phyloP scores from a whole-genome alignment of 768 basidiomycete genomes.

The Calocybe gangraenosa region DNA sequence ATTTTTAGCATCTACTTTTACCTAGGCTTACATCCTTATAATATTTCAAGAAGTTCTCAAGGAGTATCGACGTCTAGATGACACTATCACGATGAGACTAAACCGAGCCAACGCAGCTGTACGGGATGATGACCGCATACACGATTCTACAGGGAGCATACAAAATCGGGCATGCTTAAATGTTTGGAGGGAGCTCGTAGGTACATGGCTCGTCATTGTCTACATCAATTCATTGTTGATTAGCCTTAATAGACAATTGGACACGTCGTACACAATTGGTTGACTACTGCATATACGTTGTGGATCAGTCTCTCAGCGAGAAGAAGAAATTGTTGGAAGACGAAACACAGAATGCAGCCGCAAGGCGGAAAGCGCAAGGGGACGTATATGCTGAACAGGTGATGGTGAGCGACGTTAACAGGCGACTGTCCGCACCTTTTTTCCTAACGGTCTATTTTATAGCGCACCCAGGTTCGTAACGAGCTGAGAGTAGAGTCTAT shows the following conservation, averaged over 20 bases:
- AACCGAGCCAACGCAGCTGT: constrained; percentile 76
- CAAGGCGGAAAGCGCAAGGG: constrained; percentile 49
- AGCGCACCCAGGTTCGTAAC: constrained; percentile 75
- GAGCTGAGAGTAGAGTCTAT: constrained; percentile 72
- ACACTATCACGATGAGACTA: constrained; percentile 73
- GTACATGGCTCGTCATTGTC: constrained; percentile 37
- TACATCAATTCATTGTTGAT: constrained; percentile 16
- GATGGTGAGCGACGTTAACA: constrained; percentile 40
- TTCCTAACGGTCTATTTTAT: constrained; percentile 12
- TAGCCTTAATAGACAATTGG: constrained; percentile 57
- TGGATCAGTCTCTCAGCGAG: constrained; percentile 60
- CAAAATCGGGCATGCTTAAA: constrained; percentile 74
- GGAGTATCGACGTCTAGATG: constrained; percentile 80
- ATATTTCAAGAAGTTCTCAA: constrained; percentile 60
- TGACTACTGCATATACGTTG: constrained; percentile 67
- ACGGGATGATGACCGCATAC: constrained; percentile 61
- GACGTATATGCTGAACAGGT: constrained; percentile 63
- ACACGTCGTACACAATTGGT: constrained; percentile 69
- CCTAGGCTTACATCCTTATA: constrained; percentile 4
- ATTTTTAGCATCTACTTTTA: background rate
- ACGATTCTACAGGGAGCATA: constrained; percentile 41
- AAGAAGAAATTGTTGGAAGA: constrained; percentile 44
- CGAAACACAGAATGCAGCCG: constrained; percentile 37
- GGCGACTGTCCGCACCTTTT: background rate
- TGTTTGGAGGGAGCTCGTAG: constrained; percentile 76